Percentiles rank a stretch among this genome's conserved stretches.
These are phyloP conservation scores for Dioszegia aurantiaca DNA, from an alignment of 768 basidiomycete genomes.

Conservation along the genomic window DNA sequence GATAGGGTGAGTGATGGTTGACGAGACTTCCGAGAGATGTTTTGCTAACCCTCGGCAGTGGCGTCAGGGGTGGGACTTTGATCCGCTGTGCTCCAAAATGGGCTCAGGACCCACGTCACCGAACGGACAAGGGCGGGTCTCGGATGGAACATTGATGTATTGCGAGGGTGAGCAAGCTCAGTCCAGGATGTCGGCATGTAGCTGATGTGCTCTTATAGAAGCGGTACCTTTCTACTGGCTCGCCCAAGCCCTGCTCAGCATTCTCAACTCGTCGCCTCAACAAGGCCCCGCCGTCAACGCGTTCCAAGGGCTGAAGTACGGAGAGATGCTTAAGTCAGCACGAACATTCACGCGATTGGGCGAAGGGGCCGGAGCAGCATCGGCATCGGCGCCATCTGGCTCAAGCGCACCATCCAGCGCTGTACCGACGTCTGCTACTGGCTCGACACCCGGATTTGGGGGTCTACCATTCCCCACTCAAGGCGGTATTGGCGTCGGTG, in stretches of 20 bases:
- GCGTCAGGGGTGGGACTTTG: conserved; percentile 55
- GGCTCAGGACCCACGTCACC: background rate
- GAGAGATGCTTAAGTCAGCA: conserved; percentile 48
- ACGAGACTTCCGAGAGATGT: background rate
- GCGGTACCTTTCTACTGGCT: conserved; percentile 55
- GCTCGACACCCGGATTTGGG: background rate
- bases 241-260: conserved; percentile 49
- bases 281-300: conserved; percentile 31
- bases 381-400: background rate
- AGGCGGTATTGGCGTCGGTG: background rate
- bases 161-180: conserved; percentile 45
- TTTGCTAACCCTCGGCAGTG: conserved; percentile 36
- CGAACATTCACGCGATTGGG: conserved; percentile 49
- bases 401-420: background rate
- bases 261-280: conserved; percentile 37
- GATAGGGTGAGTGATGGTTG: conserved; percentile 37
- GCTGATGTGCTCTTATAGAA: conserved; percentile 28
- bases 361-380: conserved; percentile 28
- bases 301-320: conserved; percentile 35
- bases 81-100: conserved; percentile 39
- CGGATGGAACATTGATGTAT: conserved; percentile 31
- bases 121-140: background rate
- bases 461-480: background rate
- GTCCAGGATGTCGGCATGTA: background rate
- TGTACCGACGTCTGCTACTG: background rate